Percentiles rank a stretch among this genome's conserved stretches.
phyloP scores from a whole-genome alignment of 768 basidiomycete genomes.

The Tylopilus felleus region DNA sequence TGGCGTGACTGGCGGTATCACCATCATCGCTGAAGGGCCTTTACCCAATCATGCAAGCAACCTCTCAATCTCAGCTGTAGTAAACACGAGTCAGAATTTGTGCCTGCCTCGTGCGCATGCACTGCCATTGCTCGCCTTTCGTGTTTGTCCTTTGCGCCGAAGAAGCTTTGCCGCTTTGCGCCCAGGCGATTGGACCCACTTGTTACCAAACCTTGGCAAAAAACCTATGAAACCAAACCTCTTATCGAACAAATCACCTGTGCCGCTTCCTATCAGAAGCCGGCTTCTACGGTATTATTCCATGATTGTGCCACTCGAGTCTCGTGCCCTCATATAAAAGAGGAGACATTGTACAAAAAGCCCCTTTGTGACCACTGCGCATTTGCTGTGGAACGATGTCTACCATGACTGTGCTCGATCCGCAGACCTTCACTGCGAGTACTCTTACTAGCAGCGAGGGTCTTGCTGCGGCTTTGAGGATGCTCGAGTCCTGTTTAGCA shows the following conservation, averaged over 20 bases:
- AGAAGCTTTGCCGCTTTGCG: too few relatives aligned
- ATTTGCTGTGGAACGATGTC: neutral
- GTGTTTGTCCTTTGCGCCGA: neutral
- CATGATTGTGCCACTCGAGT: neutral
- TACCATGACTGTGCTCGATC: conserved; percentile 12
- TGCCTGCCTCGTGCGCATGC: too few relatives aligned
- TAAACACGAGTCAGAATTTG: too few relatives aligned
- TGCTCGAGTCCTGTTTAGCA: conserved; percentile 27
- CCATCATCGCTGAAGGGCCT: too few relatives aligned
- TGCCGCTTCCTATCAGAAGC: conserved; percentile 8
- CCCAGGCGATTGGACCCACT: neutral
- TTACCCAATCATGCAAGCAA: too few relatives aligned
- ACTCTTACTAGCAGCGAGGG: conserved; percentile 18
- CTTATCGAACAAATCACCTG: too few relatives aligned
- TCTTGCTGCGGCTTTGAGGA: conserved; percentile 11
- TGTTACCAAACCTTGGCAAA: neutral
- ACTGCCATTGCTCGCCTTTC: neutral
- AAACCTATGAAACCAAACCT: neutral
- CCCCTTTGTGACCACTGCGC: neutral
- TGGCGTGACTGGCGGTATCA: too few relatives aligned
- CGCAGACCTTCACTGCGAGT: conserved; percentile 16
- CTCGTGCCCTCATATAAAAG: neutral
- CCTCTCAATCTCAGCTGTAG: too few relatives aligned
- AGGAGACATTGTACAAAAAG: neutral
- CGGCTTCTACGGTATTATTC: neutral